These are phyloP conservation scores for Plectranthus barbatus DNA, from an alignment of 257 asterid genomes.

Conservation along the genomic window DNA sequence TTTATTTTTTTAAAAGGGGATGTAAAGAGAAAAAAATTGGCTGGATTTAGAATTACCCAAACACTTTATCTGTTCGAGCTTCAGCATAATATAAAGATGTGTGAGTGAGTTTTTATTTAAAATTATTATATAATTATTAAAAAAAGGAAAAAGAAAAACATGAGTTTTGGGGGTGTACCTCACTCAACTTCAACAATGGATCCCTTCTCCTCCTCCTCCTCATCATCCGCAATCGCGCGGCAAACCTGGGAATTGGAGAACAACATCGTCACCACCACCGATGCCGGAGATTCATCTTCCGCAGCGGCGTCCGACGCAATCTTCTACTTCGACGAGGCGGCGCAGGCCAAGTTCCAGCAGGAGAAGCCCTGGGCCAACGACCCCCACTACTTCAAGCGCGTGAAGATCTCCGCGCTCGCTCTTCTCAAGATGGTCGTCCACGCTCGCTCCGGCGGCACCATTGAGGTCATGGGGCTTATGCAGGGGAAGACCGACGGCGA, in stretches of 20 bases:
- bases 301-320: conserved; percentile 64
- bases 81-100: too few species aligned
- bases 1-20: too few species aligned
- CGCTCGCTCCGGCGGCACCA: conserved; percentile 97
- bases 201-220: conserved; percentile 20
- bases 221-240: conserved; percentile 53
- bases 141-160: too few species aligned
- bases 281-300: conserved; percentile 28
- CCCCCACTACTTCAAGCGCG: conserved; percentile 98
- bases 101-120: too few species aligned
- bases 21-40: too few species aligned
- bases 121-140: too few species aligned
- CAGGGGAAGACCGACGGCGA: conserved; percentile 98
- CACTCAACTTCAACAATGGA: conserved; percentile 30
- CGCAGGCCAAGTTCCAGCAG: conserved; percentile 69
- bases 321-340: conserved; percentile 73
- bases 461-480: conserved; percentile 98
- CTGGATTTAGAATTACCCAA: too few species aligned
- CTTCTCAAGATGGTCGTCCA: conserved; percentile 98
- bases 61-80: too few species aligned
- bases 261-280: conserved; percentile 40
- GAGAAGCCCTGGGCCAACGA: conserved; percentile 89
- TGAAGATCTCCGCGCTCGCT: conserved; percentile 87
- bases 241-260: conserved; percentile 84
- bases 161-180: too few species aligned